Base-by-base conservation (phyloP, 2,329 filamentous ascomycete species). In the Paraconiothyrium brasiliense region DNA sequence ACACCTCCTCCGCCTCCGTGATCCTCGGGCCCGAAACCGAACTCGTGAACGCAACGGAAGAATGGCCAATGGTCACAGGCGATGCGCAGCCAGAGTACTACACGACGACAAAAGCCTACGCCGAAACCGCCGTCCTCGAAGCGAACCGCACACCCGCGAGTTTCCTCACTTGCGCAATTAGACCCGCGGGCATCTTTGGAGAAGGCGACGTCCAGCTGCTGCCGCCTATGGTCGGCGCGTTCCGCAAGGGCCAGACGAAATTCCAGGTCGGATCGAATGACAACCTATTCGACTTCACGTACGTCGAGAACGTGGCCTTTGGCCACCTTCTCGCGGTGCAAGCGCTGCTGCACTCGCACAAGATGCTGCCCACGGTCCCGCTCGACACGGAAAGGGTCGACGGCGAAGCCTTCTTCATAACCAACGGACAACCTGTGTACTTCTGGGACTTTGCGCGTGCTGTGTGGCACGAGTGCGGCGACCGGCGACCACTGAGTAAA, bases 231-330 rank as follows among this genome's bases (percentile, higher is more conserved):
- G 68, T 84, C 27, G 71, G 65, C n/a, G 81, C 79, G 1, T 83
- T 81, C 68, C 78, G 77, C 67, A 78, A 78, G 55, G 81, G 83
- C 41, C 82, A 84, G 70, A 82, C 78, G 60, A 84, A 82, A 67
- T 81, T 82, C 64, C 83, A 86, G 64, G 76, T 86, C 51, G 84
- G 84, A 56, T 70, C 76, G 22, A 85, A 85, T 69, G 78, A 81
- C 59, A 86, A 86, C 68, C 74, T 85, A 2, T 85, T 84, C 74
- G 84, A 86, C 71, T 85, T 84, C 63, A 84, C 83, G 41, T 85
- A 85, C 66, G 81, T 84, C 48, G 82, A 78, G 44, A 86, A 86
- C 68, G 79, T 84, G 14, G 82, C 82, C 2, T 79, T 84, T 66
- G 84, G 81, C 0, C 84, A 86, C 64, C 73, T 86, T 54, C 78